Evolutionary conservation across 306 rosid species (phyloP).

Genomic region (Canavalia gladiata): DNA sequence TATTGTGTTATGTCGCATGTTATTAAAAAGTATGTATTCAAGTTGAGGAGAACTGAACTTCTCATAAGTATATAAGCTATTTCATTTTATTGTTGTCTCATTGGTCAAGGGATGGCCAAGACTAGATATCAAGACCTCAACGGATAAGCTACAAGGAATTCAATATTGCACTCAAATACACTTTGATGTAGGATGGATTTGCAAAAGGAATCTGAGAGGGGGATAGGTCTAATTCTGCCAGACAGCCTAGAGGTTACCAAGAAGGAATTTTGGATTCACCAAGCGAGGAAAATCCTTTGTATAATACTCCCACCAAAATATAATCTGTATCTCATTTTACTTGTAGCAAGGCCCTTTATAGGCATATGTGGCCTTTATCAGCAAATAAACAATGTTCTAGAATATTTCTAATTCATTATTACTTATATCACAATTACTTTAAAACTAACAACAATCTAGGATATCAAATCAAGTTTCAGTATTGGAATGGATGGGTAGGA

Average conservation of each 20-base stretch:
- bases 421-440: not conserved
- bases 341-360: not conserved
- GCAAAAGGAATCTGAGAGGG: not conserved
- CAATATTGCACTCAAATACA: not conserved
- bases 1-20: not conserved
- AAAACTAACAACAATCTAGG: no score
- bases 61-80: not conserved
- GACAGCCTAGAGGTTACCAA: not conserved
- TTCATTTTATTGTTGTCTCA: not conserved
- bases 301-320: no score
- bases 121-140: constrained; percentile 1
- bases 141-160: not conserved
- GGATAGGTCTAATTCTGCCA: not conserved
- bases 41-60: constrained; percentile 12
- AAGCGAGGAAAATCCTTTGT: not conserved
- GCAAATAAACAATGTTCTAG: not conserved
- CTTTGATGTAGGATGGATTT: not conserved
- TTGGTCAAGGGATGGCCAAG: constrained; percentile 16
- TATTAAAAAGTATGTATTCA: not conserved
- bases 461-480: no score
- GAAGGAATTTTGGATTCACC: not conserved
- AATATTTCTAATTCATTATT: not conserved
- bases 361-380: not conserved
- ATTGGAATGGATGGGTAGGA: no score
- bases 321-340: not conserved